A percentile compares a stretch with the other conserved stretches of the same genome.
Conservation (phyloP, 1,139 yeast genomes). For the Sugiyamaella grinbergsii region DNA sequence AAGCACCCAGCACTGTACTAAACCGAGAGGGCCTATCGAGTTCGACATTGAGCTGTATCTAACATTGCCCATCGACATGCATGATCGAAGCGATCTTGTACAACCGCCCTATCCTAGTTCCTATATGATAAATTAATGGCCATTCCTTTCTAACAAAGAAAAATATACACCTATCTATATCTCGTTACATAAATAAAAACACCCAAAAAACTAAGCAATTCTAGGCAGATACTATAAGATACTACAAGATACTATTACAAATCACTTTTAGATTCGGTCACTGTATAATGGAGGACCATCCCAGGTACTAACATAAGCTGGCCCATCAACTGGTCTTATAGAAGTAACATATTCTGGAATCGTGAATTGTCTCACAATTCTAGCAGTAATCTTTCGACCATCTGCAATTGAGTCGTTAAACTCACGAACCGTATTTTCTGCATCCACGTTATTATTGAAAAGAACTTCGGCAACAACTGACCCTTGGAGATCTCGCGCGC, state of each 20-base stretch:
- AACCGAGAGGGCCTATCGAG: no score
- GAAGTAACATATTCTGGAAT: constrained; percentile 25
- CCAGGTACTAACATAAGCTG: constrained; percentile 26
- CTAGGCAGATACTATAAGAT: neutral
- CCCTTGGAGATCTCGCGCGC: constrained; percentile 26
- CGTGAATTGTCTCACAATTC: constrained; percentile 31
- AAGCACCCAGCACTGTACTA: no score
- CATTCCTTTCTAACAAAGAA: no score
- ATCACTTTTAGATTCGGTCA: constrained; percentile 18
- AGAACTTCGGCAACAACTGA: constrained; percentile 36
- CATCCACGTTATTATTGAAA: constrained; percentile 31
- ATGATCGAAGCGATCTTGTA: no score
- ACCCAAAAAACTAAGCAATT: neutral
- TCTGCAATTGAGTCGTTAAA: constrained; percentile 38
- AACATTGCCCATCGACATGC: no score
- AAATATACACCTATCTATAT: no score
- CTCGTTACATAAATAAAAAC: no score
- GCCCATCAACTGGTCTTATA: constrained; percentile 15
- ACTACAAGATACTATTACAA: neutral
- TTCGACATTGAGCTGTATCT: no score
- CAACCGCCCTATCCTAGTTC: no score
- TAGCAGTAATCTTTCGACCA: constrained; percentile 33
- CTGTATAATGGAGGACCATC: constrained; percentile 33
- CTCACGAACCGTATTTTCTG: constrained; percentile 30
- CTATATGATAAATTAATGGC: no score